Percentiles rank a stretch among this genome's conserved stretches.
Evolutionary conservation across 2,329 filamentous ascomycete species (phyloP).

Genomic region (Penicillium frequentans): DNA sequence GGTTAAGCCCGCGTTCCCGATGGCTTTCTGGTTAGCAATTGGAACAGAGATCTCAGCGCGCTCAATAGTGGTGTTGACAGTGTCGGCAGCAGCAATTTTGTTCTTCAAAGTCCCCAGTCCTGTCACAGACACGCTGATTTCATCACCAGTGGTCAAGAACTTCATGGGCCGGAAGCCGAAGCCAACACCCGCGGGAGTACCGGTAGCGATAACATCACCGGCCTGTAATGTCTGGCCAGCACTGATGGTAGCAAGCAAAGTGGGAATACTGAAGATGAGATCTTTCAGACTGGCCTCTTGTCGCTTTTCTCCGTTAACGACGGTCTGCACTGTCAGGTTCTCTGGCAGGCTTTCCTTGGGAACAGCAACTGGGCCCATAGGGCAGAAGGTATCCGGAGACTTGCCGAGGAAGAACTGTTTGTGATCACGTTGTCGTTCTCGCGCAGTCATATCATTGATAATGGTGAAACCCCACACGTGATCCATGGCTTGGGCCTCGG

Average conservation of each 20-base stretch:
- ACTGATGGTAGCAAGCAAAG: neutral
- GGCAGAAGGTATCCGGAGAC: neutral
- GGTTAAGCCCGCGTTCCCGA: neutral
- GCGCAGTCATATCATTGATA: slow-evolving; percentile 58
- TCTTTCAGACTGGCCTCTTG: neutral
- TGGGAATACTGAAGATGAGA: neutral
- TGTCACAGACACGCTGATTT: neutral
- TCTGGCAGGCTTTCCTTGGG: neutral
- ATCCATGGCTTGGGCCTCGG: slow-evolving; percentile 33
- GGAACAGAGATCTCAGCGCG: neutral
- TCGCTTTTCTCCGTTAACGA: neutral
- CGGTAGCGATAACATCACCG: neutral
- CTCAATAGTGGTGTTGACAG: neutral
- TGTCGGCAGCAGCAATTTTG: neutral
- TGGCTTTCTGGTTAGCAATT: neutral
- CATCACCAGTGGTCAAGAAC: neutral
- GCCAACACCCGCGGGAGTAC: neutral
- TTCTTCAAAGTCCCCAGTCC: neutral
- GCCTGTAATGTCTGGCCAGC: neutral
- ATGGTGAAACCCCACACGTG: slow-evolving; percentile 60
- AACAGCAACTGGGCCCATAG: neutral
- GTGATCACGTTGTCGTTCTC: slow-evolving; percentile 57
- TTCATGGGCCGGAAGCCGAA: neutral
- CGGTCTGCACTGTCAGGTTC: neutral
- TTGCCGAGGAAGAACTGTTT: slow-evolving; percentile 54